Evolutionary conservation across 2,329 filamentous ascomycete species (phyloP), one percentile per base, ranked within the genome.

Genomic region (Hyphodiscus sp.): DNA sequence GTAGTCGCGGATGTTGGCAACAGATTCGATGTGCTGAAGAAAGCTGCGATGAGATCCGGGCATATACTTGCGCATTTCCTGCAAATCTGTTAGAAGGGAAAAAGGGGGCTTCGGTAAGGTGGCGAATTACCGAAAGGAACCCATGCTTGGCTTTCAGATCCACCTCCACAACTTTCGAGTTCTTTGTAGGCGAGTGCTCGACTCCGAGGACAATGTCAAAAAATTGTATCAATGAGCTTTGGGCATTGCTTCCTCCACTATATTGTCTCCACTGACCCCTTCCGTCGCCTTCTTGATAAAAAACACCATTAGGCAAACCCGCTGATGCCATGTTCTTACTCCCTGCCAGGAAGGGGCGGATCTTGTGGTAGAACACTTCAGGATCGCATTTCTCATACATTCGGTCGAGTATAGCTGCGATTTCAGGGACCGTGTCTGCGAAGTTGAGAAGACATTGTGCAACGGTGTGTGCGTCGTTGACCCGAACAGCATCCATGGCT

Each of bases 311-410:
- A 0, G 91, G 89, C 1, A 96, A 76, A 0, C 91, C 92, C 0
- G 89, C 89, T 8, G 86, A 82, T 8, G 77, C 81, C 92, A 96
- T 96, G 69, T 95, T 95, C 71, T 91, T 95, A 69, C 89, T 91
- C 2, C 92, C 92, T 0, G 92, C 91, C 1, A 97, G 76, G 68
- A 89, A 95, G 0, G 92, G 92, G 1, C 92, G 80, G 61, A 97
- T 94, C 44, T 83, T 80, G 70, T 95, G 83, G 70, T 95, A 96
- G 71, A 97, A 97, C 4, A 90, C 81, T 65, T 87, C 82, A 0
- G 91, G 91, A 56, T 92, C 85, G 68, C 91, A 96, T 58, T 82
- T 82, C 64, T 96, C 91, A 66, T 95, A 87, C 91, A 97, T 96
- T 46, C 89, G 80, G 56, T 86, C 79, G 1, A 96, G 74, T 0